Base-by-base conservation (phyloP, 2,329 filamentous ascomycete species). In the Dactylonectria macrodidyma region DNA sequence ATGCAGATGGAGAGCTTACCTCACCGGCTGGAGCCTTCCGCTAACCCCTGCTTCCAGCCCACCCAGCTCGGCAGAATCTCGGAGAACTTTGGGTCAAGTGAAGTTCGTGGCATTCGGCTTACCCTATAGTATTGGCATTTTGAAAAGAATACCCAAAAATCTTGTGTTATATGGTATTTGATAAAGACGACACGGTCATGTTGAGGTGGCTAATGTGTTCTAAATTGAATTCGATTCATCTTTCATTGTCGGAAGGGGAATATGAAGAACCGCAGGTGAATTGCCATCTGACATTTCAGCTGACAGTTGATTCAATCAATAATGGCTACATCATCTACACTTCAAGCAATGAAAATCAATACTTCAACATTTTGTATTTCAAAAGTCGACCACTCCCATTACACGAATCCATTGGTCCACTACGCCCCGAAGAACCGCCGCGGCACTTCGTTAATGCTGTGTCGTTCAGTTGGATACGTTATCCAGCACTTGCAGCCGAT, bases 21-120 rank as follows among this genome's bases (percentile, higher is more conserved):
- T 82, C 80, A 82, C 77, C 75, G 73, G 75, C 72, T 81, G 80
- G 74, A 82, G 79, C 79, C 79, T 81, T 79, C 75, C 68, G 68
- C 76, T 76, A 73, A 72, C 68, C 71, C 74, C 68, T 62, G 70
- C 65, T 56, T 65, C 61, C 62, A 58, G 56, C 47, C 36, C 55
- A 67, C 54, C 65, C 68, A 5, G 30, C 16, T 57, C 79, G 80
- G 80, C 66, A 77, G 74, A 81, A 80, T 51, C 58, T 80, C 80
- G 80, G 78, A 50, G 63, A 56, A 68, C 52, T 22, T 44, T 10
- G 10, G 14, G 34, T 30, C 12, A 14, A 36, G n/a, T 33, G 22
- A 16, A 19, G 10, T 34, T 10, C 19, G 14, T 8, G 8, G 12
- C 2, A 19, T 19, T 5, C 10, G 5, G 16, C 10, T 19, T 72